These are phyloP conservation scores for Rhodotorula sp. DNA, from an alignment of 1,284 basidiomycete genomes.

Conservation along the genomic window DNA sequence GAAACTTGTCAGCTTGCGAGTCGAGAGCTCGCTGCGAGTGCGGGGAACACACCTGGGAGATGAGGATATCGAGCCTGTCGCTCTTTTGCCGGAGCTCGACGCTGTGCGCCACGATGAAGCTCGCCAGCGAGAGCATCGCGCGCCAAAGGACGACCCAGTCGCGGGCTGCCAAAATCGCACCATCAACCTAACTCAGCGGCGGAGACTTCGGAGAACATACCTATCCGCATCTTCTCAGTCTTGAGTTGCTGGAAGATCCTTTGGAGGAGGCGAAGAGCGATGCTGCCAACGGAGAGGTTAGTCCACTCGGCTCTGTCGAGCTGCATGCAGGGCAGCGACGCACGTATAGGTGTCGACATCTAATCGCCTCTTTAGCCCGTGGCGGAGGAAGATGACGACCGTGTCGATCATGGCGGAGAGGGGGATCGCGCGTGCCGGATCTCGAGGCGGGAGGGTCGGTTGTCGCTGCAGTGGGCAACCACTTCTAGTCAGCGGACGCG, in stretches of 20 bases:
- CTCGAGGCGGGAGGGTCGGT: constrained; percentile 29
- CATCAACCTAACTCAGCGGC: not conserved
- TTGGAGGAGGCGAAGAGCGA: constrained; percentile 33
- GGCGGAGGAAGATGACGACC: constrained; percentile 39
- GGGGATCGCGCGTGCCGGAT: constrained; percentile 18
- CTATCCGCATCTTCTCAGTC: constrained; percentile 24
- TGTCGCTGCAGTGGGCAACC: constrained; percentile 17
- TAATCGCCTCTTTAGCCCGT: constrained; percentile 39
- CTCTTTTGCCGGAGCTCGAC: constrained; percentile 22
- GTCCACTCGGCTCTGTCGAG: not conserved
- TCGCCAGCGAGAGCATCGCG: constrained; percentile 37
- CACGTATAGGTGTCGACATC: constrained; percentile 42
- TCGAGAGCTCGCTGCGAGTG: not conserved
- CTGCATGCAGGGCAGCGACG: not conserved
- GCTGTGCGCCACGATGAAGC: constrained; percentile 34
- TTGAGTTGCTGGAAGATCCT: constrained; percentile 39
- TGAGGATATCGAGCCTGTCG: constrained; percentile 30
- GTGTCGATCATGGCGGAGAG: constrained; percentile 41
- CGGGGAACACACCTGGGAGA: constrained; percentile 23
- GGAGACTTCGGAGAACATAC: not conserved
- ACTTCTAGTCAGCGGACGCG: not conserved
- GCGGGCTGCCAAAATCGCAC: constrained; percentile 31
- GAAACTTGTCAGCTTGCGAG: not conserved
- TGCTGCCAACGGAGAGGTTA: constrained; percentile 1
- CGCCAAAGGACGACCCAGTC: constrained; percentile 44